These are phyloP conservation scores for Sporothrix inflata DNA, from an alignment of 2,329 filamentous ascomycete species.

Conservation along the genomic window DNA sequence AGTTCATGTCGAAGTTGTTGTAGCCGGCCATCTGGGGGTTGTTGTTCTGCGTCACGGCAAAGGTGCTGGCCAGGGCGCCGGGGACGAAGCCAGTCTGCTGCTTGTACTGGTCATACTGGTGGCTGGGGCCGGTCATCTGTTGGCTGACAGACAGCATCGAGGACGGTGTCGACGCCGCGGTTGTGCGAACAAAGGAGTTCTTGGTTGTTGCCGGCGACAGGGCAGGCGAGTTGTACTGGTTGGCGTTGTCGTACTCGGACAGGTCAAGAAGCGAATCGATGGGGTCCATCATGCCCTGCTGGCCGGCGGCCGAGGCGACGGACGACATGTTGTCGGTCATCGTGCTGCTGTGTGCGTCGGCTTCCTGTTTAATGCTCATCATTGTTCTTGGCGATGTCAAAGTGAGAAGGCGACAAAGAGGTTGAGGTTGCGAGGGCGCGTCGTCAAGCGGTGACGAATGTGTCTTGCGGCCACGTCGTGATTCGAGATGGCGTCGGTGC, in stretches of 20 bases:
- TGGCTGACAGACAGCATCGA: conserved; percentile 57
- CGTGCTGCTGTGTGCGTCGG: conserved; percentile 26
- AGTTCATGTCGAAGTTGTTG: conserved; percentile 52
- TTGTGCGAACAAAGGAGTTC: conserved; percentile 54
- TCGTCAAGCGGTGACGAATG: conserved; percentile 14
- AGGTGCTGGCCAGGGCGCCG: conserved; percentile 77
- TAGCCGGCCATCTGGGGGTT: conserved; percentile 57
- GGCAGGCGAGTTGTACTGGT: conserved; percentile 62
- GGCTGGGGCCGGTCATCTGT: conserved; percentile 77
- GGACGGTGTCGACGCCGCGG: conserved; percentile 50
- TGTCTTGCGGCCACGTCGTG: conserved; percentile 9
- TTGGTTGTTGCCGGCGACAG: conserved; percentile 60
- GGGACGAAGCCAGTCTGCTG: conserved; percentile 93
- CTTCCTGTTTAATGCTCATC: conserved; percentile 33
- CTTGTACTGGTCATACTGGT: conserved; percentile 93
- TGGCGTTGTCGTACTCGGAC: conserved; percentile 63
- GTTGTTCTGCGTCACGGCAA: conserved; percentile 71
- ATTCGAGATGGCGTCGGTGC: neutral
- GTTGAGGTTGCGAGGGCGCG: neutral
- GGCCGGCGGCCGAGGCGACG: conserved; percentile 41
- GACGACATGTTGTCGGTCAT: conserved; percentile 36
- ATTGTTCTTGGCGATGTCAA: conserved; percentile 5
- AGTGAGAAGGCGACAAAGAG: neutral
- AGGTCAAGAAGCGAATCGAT: conserved; percentile 64
- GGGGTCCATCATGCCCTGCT: conserved; percentile 47